A percentile compares a stretch with the other conserved stretches of the same genome.
These are phyloP conservation scores for Zoysia pacifica DNA, from an alignment of 176 grass and related monocot genomes.

Conservation along the genomic window DNA sequence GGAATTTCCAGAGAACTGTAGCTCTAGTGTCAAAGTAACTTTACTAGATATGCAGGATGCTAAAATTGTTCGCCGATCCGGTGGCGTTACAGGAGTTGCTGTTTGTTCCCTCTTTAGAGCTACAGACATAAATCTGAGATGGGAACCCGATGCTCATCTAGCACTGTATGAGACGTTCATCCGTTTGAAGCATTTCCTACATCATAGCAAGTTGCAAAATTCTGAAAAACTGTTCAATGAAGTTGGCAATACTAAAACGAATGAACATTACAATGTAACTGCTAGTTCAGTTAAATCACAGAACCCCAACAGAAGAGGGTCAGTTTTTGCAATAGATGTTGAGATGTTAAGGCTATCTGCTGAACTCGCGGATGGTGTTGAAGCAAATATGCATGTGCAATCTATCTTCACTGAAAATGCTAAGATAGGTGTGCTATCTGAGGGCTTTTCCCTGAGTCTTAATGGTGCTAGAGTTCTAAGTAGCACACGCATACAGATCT, in stretches of 20 bases:
- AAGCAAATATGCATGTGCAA: constrained; percentile 80
- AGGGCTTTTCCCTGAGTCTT: constrained; percentile 83
- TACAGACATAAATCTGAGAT: constrained; percentile 86
- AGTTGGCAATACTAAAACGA: constrained; percentile 43
- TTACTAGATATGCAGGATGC: constrained; percentile 98
- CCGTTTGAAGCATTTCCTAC: constrained; percentile 64
- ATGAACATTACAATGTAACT: constrained; percentile 41
- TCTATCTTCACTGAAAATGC: constrained; percentile 99
- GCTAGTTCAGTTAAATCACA: constrained; percentile 49
- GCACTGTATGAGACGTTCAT: constrained; percentile 74
- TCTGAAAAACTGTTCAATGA: constrained; percentile 56
- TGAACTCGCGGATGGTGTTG: constrained; percentile 89
- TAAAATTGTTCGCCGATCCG: constrained; percentile 75
- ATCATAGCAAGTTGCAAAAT: constrained; percentile 57
- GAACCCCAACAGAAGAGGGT: constrained; percentile 58
- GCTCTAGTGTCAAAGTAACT: constrained; percentile 69
- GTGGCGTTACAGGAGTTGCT: constrained; percentile 68
- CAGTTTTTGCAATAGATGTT: constrained; percentile 91
- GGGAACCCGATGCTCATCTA: constrained; percentile 90
- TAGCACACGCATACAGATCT: constrained; percentile 90
- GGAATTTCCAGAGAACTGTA: constrained; percentile 55
- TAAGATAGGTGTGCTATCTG: constrained; percentile 88
- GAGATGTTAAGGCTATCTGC: constrained; percentile 83
- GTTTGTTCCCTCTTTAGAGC: constrained; percentile 84
- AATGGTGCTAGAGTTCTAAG: constrained; percentile 92